These are phyloP conservation scores for Kwoniella heveanensis DNA, from an alignment of 768 basidiomycete species.

Conservation along the genomic window DNA sequence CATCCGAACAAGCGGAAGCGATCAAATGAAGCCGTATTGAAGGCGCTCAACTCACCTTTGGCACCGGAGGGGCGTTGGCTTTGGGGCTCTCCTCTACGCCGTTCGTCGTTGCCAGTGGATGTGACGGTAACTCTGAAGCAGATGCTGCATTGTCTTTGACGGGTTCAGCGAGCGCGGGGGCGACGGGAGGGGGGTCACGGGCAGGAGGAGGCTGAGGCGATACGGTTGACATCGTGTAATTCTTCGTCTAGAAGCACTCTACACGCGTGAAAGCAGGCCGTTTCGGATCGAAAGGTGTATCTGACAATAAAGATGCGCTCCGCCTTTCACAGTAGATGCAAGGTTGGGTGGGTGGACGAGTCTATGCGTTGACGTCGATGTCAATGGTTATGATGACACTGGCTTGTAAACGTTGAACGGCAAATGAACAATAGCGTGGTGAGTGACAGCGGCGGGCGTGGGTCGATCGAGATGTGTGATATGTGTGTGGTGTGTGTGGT, in stretches of 20 bases:
- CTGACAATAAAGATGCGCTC: too few species aligned
- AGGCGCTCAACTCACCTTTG: conserved; percentile 15
- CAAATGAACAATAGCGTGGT: background rate
- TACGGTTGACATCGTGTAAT: background rate
- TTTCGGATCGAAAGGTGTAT: too few species aligned
- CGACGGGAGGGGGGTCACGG: background rate
- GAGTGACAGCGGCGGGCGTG: background rate
- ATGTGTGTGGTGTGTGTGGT: background rate
- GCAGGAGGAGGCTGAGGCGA: background rate
- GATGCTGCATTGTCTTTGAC: background rate
- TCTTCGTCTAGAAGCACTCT: too few species aligned
- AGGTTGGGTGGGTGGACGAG: background rate
- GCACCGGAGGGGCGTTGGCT: conserved; percentile 7
- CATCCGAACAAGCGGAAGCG: too few species aligned
- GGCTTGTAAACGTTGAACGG: background rate
- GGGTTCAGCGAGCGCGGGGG: background rate
- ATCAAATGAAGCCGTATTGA: too few species aligned
- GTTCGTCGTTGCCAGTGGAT: conserved; percentile 6
- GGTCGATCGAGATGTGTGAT: background rate
- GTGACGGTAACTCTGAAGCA: background rate
- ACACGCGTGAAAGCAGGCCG: too few species aligned
- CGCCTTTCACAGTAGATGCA: too few species aligned
- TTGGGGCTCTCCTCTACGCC: background rate
- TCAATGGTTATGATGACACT: background rate
- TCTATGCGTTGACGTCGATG: background rate